phyloP scores from a whole-genome alignment of 805 yeast species.

The Ogataea methanolica region DNA sequence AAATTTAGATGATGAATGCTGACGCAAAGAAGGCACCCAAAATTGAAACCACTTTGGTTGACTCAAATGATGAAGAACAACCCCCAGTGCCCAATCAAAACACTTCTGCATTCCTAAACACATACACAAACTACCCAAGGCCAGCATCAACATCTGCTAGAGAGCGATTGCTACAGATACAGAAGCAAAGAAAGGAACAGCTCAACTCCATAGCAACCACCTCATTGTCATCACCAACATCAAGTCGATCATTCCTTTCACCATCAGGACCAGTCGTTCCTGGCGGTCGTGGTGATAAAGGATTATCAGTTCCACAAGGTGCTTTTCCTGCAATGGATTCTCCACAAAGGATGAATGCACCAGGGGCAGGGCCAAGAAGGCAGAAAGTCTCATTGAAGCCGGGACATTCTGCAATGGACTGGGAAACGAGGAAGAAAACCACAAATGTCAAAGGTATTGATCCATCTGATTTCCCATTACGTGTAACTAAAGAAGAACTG shows the following conservation, averaged over 20 bases:
- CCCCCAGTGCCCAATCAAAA: not conserved
- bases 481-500: constrained; percentile 54
- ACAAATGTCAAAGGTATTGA: constrained; percentile 50
- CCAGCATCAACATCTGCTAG: constrained; percentile 1
- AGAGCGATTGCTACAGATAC: constrained; percentile 6
- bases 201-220: not conserved
- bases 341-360: constrained; percentile 14
- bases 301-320: not conserved
- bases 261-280: constrained; percentile 8
- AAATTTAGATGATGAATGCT: too few species aligned
- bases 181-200: constrained; percentile 7
- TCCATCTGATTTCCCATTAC: constrained; percentile 46
- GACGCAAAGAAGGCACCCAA: too few species aligned
- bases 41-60: too few species aligned
- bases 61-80: not conserved
- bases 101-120: not conserved
- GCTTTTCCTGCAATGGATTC: constrained; percentile 16
- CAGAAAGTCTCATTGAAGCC: constrained; percentile 64
- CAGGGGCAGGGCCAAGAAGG: constrained; percentile 21
- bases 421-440: constrained; percentile 60
- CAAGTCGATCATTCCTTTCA: constrained; percentile 8
- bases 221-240: constrained; percentile 2
- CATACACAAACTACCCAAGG: not conserved
- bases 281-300: not conserved
- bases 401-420: constrained; percentile 82